Percentiles rank a stretch among this genome's conserved stretches.
Conservation (phyloP, 768 basidiomycete genomes). For the Lyophyllum semitale region DNA sequence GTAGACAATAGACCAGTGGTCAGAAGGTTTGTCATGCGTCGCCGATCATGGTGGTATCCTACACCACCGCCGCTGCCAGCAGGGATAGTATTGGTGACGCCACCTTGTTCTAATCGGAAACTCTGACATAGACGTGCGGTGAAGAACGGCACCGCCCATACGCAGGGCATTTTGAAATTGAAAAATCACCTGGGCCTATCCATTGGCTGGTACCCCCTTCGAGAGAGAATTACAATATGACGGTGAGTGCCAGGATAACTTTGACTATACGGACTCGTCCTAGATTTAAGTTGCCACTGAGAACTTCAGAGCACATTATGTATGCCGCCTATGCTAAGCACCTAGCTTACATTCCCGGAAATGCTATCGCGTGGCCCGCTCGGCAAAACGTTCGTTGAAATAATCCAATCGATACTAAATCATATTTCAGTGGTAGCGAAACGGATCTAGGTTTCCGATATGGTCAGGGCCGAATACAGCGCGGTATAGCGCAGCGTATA, state of each 20-base stretch:
- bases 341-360: not conserved
- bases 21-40: not conserved
- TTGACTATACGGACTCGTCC: too few species aligned
- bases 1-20: not conserved
- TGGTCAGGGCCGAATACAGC: not conserved
- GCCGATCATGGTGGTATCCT: conserved; percentile 4
- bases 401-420: not conserved
- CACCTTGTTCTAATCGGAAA: not conserved
- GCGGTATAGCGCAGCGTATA: too few species aligned
- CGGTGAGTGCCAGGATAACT: too few species aligned
- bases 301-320: not conserved
- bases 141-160: not conserved
- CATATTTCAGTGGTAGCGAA: not conserved
- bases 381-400: not conserved
- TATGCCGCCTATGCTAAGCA: not conserved
- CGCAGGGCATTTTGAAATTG: not conserved
- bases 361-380: not conserved
- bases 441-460: not conserved
- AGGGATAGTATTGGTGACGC: not conserved
- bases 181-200: not conserved
- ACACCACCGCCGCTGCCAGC: not conserved
- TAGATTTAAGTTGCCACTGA: not conserved
- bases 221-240: not conserved
- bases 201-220: not conserved
- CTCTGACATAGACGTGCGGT: not conserved